A percentile compares a stretch with the other conserved stretches of the same genome.
phyloP scores from a whole-genome alignment of 805 yeast genomes.

The Phaffomyces thermotolerans region DNA sequence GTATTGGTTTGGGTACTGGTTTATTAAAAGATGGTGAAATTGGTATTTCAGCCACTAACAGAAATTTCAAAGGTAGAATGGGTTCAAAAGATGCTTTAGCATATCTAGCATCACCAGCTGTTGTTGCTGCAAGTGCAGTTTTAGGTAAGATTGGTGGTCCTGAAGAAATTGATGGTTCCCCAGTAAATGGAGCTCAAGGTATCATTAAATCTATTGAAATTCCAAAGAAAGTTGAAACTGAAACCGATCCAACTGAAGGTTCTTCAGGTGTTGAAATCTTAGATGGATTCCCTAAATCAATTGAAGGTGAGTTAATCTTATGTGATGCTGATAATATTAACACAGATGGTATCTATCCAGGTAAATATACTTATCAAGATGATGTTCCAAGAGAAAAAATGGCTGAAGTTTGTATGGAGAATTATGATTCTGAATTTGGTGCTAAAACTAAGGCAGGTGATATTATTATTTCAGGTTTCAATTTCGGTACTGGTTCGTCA shows the following conservation, averaged over 20 bases:
- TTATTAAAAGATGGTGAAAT: conserved; percentile 92
- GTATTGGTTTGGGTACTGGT: conserved; percentile 96
- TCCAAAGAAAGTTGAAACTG: conserved; percentile 22
- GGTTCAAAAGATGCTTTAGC: conserved; percentile 96
- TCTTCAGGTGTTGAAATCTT: conserved; percentile 57
- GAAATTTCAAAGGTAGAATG: conserved; percentile 99
- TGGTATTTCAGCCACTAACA: conserved; percentile 96
- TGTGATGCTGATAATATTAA: conserved; percentile 97
- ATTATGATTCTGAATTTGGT: conserved; percentile 88
- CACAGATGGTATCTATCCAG: conserved; percentile 98
- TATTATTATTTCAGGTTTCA: conserved; percentile 85
- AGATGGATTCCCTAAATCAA: conserved; percentile 84
- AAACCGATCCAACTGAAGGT: conserved; percentile 22
- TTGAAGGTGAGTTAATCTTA: conserved; percentile 85
- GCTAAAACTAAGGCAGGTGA: conserved; percentile 79
- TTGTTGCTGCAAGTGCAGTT: conserved; percentile 98
- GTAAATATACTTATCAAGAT: conserved; percentile 97
- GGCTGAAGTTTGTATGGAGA: conserved; percentile 99
- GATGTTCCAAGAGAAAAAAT: conserved; percentile 89
- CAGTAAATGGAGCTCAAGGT: conserved; percentile 43
- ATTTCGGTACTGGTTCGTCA: conserved; percentile 97
- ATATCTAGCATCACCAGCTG: conserved; percentile 93
- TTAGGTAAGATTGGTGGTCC: conserved; percentile 91
- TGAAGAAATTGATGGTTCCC: conserved; percentile 66
- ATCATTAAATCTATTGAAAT: conserved; percentile 33